Evolutionary conservation across 345 rosid species (phyloP), one percentile per base, ranked within the genome.

Genomic region (Gynandropsis gynandra): DNA sequence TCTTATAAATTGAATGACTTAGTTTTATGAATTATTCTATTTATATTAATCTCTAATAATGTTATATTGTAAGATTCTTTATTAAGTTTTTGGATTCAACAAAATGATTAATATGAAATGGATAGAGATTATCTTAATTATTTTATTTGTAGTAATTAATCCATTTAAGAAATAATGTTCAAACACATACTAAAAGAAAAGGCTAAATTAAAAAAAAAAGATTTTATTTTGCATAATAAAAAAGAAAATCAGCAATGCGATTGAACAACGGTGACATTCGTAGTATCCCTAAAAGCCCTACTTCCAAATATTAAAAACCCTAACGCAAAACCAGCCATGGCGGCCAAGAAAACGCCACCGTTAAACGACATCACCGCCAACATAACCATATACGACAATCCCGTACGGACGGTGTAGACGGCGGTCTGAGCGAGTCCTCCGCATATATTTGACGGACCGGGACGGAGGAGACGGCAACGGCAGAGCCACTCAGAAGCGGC

Each of bases 351-450:
- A 14, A 82, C 73, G 5, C 97, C 97, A 7, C 89, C 97, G 13
- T 88, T 88, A 29, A 72, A 82, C 4, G 95, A 85, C 80, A 85
- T 76, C 8, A 85, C 79, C 4, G 89, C 81, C 13, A 89, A 80
- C 78, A 82, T 74, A 13, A 88, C 81, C 77, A 88, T 63, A 42
- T 85, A 88, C 38, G 68, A 58, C 37, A 85, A 16, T 12, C 85
- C 83, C 4, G 72, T 11, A 24, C 89, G 78, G 50, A 80, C 70
- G 0, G 70, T 63, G 36, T 77, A 67, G 57, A 77, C 33, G 40
- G 46, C 77, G 0, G 89, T 73, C 59, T 64, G 63, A 12, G 75
- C 65, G 17, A 82, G 27, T 37, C 95, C 82, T 0, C 69, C 48
- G 0, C 80, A 85, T 2, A 77, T 63, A 41, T 63, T 66, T 51